A percentile compares a stretch with the other conserved stretches of the same genome.
Conservation (phyloP, 139 green algal species). For the Picochlorum sp. region DNA sequence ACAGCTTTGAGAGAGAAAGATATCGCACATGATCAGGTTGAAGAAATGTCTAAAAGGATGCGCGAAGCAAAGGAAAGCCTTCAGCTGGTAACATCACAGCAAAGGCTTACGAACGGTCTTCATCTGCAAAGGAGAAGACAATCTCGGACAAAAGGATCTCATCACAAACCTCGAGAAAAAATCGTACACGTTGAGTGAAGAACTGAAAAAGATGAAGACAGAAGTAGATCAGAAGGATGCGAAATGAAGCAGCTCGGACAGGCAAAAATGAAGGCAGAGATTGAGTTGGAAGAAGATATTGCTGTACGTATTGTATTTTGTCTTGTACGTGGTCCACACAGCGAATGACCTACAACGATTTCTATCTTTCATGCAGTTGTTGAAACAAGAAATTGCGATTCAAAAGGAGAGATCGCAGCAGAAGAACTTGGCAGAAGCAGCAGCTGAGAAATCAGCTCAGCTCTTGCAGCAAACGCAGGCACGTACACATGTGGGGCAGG, state of each 20-base stretch:
- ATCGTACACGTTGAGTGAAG: too few species aligned
- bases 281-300: constrained; percentile 2
- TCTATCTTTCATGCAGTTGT: background rate
- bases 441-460: background rate
- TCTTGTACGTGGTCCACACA: too few species aligned
- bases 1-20: background rate
- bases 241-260: background rate
- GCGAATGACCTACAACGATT: background rate
- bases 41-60: background rate
- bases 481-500: background rate
- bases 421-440: background rate
- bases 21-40: background rate
- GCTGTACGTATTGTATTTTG: background rate
- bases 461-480: background rate
- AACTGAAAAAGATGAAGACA: too few species aligned
- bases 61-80: background rate
- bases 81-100: background rate
- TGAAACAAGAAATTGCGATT: background rate
- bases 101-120: too few species aligned
- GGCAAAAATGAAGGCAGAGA: background rate
- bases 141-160: too few species aligned
- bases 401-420: background rate
- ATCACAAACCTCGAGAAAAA: too few species aligned
- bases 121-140: too few species aligned
- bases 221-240: background rate